Conservation (phyloP, 495 filamentous ascomycete genomes). For the Cercophora scortea region DNA sequence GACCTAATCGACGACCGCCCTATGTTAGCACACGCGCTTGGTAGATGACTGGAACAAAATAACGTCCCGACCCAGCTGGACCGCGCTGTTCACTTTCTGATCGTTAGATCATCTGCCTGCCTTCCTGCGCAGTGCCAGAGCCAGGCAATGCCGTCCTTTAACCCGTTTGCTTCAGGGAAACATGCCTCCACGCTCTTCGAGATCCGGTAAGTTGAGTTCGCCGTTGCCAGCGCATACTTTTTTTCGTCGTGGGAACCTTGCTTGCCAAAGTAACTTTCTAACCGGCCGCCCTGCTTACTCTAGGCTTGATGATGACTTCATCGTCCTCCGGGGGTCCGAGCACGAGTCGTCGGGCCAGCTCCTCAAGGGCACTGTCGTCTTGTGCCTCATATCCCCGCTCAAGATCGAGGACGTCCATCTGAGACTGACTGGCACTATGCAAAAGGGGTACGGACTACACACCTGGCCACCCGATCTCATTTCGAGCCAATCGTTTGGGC, state of each 20-base stretch:
- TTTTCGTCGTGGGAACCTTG: too few species aligned
- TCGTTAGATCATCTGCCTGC: neutral
- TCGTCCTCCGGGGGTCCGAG: conserved; percentile 68
- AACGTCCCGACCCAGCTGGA: conserved; percentile 2
- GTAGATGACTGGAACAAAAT: conserved; percentile 5
- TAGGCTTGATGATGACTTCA: conserved; percentile 71
- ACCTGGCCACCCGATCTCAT: too few species aligned
- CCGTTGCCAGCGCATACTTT: too few species aligned
- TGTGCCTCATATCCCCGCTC: conserved; percentile 62
- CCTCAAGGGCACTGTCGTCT: conserved; percentile 64
- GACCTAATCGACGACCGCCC: neutral
- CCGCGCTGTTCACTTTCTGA: neutral
- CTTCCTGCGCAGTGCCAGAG: neutral
- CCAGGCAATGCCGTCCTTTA: conserved; percentile 40
- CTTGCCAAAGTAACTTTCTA: too few species aligned
- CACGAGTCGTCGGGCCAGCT: conserved; percentile 69
- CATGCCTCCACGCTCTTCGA: conserved; percentile 42
- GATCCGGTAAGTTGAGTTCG: conserved; percentile 45
- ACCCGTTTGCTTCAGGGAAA: conserved; percentile 38
- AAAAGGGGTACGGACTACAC: conserved; percentile 50
- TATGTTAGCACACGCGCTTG: neutral
- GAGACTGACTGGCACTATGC: conserved; percentile 61
- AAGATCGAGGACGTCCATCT: conserved; percentile 66
- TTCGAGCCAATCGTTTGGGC: neutral
- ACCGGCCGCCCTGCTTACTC: neutral